A percentile compares a stretch with the other conserved stretches of the same genome.
Evolutionary conservation across 2,329 filamentous ascomycete species (phyloP).

Genomic region (Alternaria atra): DNA sequence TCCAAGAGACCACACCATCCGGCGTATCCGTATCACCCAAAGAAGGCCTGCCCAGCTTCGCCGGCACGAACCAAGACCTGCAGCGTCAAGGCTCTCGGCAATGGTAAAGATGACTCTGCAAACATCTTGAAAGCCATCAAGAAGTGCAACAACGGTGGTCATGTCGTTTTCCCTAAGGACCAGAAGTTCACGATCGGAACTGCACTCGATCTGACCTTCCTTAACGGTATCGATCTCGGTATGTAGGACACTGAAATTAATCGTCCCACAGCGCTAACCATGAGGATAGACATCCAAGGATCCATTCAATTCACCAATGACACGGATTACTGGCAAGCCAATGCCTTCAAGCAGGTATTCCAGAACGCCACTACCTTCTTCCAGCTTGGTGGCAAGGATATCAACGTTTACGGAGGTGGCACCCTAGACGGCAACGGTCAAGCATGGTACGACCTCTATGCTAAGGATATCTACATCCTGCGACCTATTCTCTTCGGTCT

Average conservation of each 20-base stretch:
- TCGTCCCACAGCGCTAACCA: conserved; percentile 3
- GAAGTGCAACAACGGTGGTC: conserved; percentile 70
- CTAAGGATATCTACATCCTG: conserved; percentile 64
- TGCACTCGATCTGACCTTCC: conserved; percentile 70
- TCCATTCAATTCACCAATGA: conserved; percentile 71
- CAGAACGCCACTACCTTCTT: conserved; percentile 75
- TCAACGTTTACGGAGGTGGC: conserved; percentile 73
- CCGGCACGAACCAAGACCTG: conserved; percentile 51
- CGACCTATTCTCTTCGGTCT: conserved; percentile 67
- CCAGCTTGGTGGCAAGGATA: conserved; percentile 70
- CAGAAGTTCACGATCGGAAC: conserved; percentile 69
- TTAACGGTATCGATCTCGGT: conserved; percentile 70
- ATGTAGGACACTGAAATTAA: conserved; percentile 11
- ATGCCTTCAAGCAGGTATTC: conserved; percentile 70
- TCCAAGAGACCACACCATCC: conserved; percentile 47
- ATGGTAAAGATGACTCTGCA: conserved; percentile 59
- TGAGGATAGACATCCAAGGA: conserved; percentile 62
- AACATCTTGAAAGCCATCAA: conserved; percentile 65
- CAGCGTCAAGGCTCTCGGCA: conserved; percentile 50
- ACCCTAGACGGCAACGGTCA: conserved; percentile 71
- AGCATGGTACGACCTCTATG: conserved; percentile 71
- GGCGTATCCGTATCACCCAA: conserved; percentile 49
- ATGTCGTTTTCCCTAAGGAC: conserved; percentile 65
- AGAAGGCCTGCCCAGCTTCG: conserved; percentile 46
- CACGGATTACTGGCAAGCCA: conserved; percentile 72